A percentile compares a stretch with the other conserved stretches of the same genome.
These are phyloP conservation scores for Cladorrhinum sp. DNA, from an alignment of 2,329 filamentous ascomycete genomes.

Conservation along the genomic window DNA sequence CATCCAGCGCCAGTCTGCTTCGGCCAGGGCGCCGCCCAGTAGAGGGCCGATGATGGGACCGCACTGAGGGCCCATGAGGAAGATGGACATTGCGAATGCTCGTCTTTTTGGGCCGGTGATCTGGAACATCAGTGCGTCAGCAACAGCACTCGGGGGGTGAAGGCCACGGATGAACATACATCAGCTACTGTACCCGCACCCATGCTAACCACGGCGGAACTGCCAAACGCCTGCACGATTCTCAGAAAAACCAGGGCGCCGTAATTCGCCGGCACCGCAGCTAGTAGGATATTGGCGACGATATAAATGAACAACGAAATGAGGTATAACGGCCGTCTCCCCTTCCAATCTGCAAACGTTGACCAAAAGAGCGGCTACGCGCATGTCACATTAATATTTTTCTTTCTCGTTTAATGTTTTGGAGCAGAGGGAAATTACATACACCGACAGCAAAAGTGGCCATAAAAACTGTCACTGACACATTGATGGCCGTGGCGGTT, in stretches of 20 bases:
- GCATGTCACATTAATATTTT: no score
- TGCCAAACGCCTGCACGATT: conserved; percentile 16
- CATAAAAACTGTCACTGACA: conserved; percentile 19
- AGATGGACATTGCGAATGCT: conserved; percentile 21
- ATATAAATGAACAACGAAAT: conserved; percentile 17
- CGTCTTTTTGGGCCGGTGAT: conserved; percentile 17
- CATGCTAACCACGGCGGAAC: conserved; percentile 16
- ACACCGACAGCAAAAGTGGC: conserved; percentile 20
- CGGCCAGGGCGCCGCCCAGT: conserved; percentile 16
- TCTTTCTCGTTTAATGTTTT: no score
- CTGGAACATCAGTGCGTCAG: background rate
- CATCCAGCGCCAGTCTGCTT: conserved; percentile 20
- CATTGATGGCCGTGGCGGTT: conserved; percentile 17
- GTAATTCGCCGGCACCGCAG: conserved; percentile 17
- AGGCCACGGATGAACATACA: background rate
- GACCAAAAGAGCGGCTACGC: conserved; percentile 18
- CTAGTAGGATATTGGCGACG: conserved; percentile 11
- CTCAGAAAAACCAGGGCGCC: conserved; percentile 15
- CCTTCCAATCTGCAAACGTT: conserved; percentile 19
- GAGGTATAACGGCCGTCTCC: conserved; percentile 16
- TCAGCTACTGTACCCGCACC: conserved; percentile 18
- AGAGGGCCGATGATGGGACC: conserved; percentile 17
- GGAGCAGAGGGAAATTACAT: background rate
- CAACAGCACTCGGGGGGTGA: background rate
- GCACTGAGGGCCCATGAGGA: conserved; percentile 17